Evolutionary conservation across 2,329 filamentous ascomycete genomes (phyloP).

Genomic region (Penicillium sp.): DNA sequence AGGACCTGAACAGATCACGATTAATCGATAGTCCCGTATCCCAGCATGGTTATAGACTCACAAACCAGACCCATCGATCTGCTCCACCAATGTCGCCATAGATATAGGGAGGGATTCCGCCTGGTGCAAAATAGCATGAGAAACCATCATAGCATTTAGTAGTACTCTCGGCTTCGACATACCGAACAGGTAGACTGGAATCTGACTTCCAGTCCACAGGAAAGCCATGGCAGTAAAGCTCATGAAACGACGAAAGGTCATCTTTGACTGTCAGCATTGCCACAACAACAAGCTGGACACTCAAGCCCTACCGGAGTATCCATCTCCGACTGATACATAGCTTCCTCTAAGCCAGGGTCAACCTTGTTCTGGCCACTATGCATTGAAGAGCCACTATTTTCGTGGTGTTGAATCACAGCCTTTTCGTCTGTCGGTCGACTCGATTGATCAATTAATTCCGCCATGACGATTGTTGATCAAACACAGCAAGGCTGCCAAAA

Average conservation of each 20-base stretch:
- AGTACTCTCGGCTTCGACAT: conserved; percentile 5
- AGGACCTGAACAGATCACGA: conserved; percentile 37
- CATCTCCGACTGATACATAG: conserved; percentile 42
- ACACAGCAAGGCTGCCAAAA: background rate
- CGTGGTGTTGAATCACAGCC: conserved; percentile 24
- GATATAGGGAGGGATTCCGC: conserved; percentile 54
- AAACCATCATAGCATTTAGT: background rate
- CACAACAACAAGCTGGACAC: background rate
- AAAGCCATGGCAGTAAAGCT: conserved; percentile 59
- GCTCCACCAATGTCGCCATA: conserved; percentile 61
- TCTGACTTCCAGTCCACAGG: conserved; percentile 61
- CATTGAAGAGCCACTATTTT: conserved; percentile 29
- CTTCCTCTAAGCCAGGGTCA: conserved; percentile 47
- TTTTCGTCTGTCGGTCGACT: conserved; percentile 32
- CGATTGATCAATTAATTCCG: conserved; percentile 19
- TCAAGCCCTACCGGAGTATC: conserved; percentile 42
- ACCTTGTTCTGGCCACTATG: conserved; percentile 49
- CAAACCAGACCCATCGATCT: conserved; percentile 63
- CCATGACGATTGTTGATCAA: conserved; percentile 7
- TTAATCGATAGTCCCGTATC: background rate
- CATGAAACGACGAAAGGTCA: conserved; percentile 55
- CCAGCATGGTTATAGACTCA: conserved; percentile 21
- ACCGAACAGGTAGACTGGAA: conserved; percentile 56
- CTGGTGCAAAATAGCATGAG: conserved; percentile 20
- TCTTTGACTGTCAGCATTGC: conserved; percentile 29